Percentiles rank a stretch among this genome's conserved stretches.
Evolutionary conservation across 2,329 filamentous ascomycete species (phyloP).

Genomic region (Hymenoscyphus fructigenus): DNA sequence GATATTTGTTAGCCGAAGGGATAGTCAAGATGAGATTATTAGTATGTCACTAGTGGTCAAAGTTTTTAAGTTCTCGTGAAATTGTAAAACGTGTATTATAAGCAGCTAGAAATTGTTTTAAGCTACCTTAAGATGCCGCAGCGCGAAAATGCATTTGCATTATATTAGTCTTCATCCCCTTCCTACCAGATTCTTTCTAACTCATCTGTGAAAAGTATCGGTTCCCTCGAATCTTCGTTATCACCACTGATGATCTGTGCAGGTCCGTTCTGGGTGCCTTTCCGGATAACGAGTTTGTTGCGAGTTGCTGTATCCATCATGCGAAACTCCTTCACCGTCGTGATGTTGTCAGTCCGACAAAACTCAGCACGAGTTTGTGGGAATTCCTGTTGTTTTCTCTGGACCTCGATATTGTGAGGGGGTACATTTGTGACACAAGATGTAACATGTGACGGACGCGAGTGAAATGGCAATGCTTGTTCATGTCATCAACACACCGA

Average conservation of each 20-base stretch:
- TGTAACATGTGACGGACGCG: neutral
- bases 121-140: no score
- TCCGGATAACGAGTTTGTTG: neutral
- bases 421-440: neutral
- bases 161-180: neutral
- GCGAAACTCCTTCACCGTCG: neutral
- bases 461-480: neutral
- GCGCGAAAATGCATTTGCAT: neutral
- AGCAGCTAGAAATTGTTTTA: no score
- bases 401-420: neutral
- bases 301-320: neutral
- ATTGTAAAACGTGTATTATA: no score
- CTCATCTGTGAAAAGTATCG: neutral
- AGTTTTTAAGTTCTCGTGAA: no score
- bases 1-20: no score
- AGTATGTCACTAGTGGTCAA: no score
- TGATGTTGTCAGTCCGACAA: neutral
- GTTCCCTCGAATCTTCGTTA: neutral
- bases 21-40: no score
- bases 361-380: no score
- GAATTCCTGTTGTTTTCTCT: neutral
- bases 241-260: neutral
- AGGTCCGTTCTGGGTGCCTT: neutral
- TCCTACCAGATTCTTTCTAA: neutral
- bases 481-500: neutral